Evolutionary conservation across 1,139 yeast genomes (phyloP), one percentile per base, ranked within the genome.

Genomic region (Blastobotrys buckinghamii): DNA sequence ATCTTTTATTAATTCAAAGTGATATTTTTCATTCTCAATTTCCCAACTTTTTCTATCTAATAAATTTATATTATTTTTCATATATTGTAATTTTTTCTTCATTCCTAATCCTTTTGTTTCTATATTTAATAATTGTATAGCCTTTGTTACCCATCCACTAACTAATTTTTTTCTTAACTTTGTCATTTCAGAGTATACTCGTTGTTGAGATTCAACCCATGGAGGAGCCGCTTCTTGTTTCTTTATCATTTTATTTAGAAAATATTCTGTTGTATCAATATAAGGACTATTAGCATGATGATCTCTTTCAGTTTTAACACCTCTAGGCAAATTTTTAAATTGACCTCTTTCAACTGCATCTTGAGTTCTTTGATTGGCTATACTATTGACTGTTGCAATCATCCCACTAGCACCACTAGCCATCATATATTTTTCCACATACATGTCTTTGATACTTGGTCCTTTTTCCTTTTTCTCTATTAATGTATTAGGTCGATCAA

Each of bases 161-260:
- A 24, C 48, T 26, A 57, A 30, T 9, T 36, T 39, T 12, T 37
- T 42, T 22, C 88, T 64, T 50, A 85, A 78, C 0, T 60, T 59
- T 1, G 57, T 60, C 5, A 84, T 71, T 34, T 75, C 76, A 1
- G 60, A 54, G 44, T 75, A 76, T 4, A 86, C 74, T 3, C 76
- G 73, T 42, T 79, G 77, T 64, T 88, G 96, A 48, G 77, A 80
- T 58, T 87, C 95, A 30, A 88, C 82, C 96, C 96, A 88, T 0
- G 95, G 94, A 0, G 96, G 96, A 10, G 82, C 71, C 0, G 85
- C 81, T 42, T 86, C 89, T 63, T 88, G 96, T 41, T 78, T 77
- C 55, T 78, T 81, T 51, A 88, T 68, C 44, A 88, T 82, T 57
- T 85, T 81, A 54, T 81, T 82, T 62, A 88, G 68, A 60, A 85